A percentile compares a stretch with the other conserved stretches of the same genome.
These are phyloP conservation scores for Dioszegia aurantiaca DNA, from an alignment of 768 basidiomycete genomes.

Conservation along the genomic window DNA sequence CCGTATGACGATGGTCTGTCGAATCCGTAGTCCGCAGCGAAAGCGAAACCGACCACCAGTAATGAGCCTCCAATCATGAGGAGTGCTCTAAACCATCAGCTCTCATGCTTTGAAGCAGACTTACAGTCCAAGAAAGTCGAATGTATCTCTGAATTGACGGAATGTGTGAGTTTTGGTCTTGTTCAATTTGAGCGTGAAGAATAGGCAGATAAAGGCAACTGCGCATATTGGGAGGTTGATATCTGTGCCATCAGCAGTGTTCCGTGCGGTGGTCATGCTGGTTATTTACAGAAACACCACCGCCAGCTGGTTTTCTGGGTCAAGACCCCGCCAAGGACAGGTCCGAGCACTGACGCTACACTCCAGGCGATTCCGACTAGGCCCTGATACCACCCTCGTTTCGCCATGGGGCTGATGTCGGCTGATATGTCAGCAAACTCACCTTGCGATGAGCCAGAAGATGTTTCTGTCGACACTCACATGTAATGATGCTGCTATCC, in stretches of 20 bases:
- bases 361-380: slow-evolving; percentile 69
- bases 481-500: slow-evolving; percentile 17
- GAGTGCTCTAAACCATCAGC: slow-evolving; percentile 35
- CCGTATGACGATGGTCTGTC: slow-evolving; percentile 43
- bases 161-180: slow-evolving; percentile 28
- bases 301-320: slow-evolving; percentile 32
- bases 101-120: slow-evolving; percentile 1
- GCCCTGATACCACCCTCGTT: slow-evolving; percentile 73
- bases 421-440: slow-evolving; percentile 15
- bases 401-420: slow-evolving; percentile 75
- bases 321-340: slow-evolving; percentile 68
- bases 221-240: slow-evolving; percentile 52
- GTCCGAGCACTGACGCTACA: slow-evolving; percentile 69
- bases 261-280: neutral
- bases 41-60: slow-evolving; percentile 53
- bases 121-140: slow-evolving; percentile 53
- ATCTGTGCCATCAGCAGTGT: slow-evolving; percentile 22
- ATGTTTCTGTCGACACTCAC: slow-evolving; percentile 5
- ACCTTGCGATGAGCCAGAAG: neutral
- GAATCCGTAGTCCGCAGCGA: slow-evolving; percentile 50
- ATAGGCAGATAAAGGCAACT: slow-evolving; percentile 46
- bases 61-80: slow-evolving; percentile 49
- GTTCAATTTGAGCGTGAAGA: slow-evolving; percentile 53
- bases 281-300: slow-evolving; percentile 45
- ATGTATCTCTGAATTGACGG: slow-evolving; percentile 37